These are phyloP conservation scores for Zea luxurians DNA, from an alignment of 176 grass and related monocot species.

Conservation along the genomic window DNA sequence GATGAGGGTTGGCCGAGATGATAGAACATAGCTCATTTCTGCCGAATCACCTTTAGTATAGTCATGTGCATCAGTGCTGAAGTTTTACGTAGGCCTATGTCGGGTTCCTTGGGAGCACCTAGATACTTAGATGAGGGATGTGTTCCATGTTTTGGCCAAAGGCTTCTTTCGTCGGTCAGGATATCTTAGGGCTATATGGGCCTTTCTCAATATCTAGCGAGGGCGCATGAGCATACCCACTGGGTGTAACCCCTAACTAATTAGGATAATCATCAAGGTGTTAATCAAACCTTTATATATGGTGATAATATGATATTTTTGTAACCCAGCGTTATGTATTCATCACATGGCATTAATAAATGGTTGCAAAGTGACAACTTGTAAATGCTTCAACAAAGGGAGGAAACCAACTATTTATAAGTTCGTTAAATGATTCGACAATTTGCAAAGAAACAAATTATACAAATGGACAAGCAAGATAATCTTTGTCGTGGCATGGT, in stretches of 20 bases:
- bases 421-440: not conserved
- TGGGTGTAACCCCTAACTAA: not conserved
- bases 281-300: not conserved
- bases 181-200: too few species aligned
- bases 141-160: not conserved
- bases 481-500: too few species aligned
- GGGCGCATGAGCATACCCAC: not conserved
- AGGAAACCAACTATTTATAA: not conserved
- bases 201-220: not conserved
- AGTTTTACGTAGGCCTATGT: not conserved
- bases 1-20: too few species aligned
- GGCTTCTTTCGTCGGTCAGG: too few species aligned
- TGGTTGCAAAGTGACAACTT: not conserved
- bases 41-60: not conserved
- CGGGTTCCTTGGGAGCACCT: not conserved
- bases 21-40: too few species aligned
- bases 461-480: too few species aligned
- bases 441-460: too few species aligned
- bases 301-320: not conserved
- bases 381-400: too few species aligned
- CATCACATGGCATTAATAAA: not conserved
- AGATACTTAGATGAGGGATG: not conserved
- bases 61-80: fast-evolving
- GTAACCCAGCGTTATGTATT: not conserved
- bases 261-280: not conserved